Percentiles rank a stretch among this genome's conserved stretches.
Evolutionary conservation across 2,329 filamentous ascomycete genomes (phyloP).

Genomic region (Fusarium pseudoanthophilum): DNA sequence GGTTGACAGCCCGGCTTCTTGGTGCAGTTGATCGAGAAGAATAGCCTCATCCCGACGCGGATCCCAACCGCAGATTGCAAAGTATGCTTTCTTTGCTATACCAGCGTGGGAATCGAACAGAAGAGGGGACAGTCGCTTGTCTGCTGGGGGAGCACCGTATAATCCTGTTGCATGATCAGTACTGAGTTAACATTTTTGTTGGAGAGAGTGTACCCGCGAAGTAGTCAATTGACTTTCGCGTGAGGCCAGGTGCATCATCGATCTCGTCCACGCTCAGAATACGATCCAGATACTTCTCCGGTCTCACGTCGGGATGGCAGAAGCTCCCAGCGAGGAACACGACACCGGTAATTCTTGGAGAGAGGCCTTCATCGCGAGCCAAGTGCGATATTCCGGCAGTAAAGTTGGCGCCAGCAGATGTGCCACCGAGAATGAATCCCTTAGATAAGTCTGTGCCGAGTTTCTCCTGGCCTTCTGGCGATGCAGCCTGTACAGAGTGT

Average conservation of each 20-base stretch:
- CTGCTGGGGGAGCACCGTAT: conserved; percentile 46
- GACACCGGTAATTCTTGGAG: conserved; percentile 56
- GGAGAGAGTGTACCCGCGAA: conserved; percentile 41
- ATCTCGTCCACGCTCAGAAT: conserved; percentile 53
- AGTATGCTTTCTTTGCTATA: conserved; percentile 52
- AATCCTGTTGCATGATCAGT: conserved; percentile 23
- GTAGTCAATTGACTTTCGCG: conserved; percentile 50
- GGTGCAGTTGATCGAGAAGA: conserved; percentile 55
- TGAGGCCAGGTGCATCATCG: conserved; percentile 47
- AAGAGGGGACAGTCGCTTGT: conserved; percentile 53
- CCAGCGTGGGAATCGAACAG: conserved; percentile 47
- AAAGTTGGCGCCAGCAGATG: conserved; percentile 63
- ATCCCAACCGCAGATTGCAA: conserved; percentile 60
- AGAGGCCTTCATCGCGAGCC: conserved; percentile 50
- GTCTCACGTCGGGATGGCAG: conserved; percentile 53
- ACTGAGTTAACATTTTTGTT: not conserved
- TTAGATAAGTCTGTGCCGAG: conserved; percentile 54
- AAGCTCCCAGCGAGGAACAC: conserved; percentile 59
- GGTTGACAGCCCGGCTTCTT: conserved; percentile 47
- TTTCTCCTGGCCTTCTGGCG: conserved; percentile 39
- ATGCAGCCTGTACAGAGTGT: conserved; percentile 26
- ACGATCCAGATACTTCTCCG: conserved; percentile 49
- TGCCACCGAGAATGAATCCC: conserved; percentile 62
- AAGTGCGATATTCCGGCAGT: conserved; percentile 58
- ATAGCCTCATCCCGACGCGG: conserved; percentile 61